Evolutionary conservation across 345 rosid genomes (phyloP).

Genomic region (Aurinia saxatilis): DNA sequence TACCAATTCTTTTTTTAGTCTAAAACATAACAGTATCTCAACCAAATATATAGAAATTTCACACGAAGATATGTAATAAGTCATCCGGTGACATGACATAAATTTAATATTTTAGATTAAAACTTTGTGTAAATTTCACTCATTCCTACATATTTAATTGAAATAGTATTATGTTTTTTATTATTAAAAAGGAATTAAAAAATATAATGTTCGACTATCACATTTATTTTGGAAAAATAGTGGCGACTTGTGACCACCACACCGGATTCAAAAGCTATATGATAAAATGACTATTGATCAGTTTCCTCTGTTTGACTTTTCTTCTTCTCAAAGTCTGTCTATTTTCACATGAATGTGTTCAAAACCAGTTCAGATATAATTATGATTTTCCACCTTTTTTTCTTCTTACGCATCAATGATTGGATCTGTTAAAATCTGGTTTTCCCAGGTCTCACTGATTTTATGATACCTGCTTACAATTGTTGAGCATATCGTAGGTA

Average conservation of each 20-base stretch:
- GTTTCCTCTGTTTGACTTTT: neutral
- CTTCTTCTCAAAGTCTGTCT: constrained; percentile 9
- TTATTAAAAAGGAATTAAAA: no score
- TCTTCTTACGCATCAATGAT: constrained; percentile 23
- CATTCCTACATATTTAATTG: no score
- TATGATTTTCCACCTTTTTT: constrained; percentile 3
- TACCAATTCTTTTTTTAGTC: no score
- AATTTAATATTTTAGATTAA: neutral
- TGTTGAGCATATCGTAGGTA: neutral
- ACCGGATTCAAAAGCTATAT: neutral
- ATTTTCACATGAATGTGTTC: constrained; percentile 9
- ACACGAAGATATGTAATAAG: no score
- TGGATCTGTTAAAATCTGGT: neutral
- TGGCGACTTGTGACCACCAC: neutral
- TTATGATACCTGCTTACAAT: no score
- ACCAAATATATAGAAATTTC: no score
- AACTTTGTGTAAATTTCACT: no score
- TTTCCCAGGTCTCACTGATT: neutral
- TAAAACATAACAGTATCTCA: no score
- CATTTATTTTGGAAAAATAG: no score
- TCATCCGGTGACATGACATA: no score
- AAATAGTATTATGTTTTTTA: no score
- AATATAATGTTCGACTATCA: no score
- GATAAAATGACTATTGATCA: neutral
- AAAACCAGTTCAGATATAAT: neutral